Base-by-base conservation (phyloP, 2,329 filamentous ascomycete species). In the Trichoderma sp. region DNA sequence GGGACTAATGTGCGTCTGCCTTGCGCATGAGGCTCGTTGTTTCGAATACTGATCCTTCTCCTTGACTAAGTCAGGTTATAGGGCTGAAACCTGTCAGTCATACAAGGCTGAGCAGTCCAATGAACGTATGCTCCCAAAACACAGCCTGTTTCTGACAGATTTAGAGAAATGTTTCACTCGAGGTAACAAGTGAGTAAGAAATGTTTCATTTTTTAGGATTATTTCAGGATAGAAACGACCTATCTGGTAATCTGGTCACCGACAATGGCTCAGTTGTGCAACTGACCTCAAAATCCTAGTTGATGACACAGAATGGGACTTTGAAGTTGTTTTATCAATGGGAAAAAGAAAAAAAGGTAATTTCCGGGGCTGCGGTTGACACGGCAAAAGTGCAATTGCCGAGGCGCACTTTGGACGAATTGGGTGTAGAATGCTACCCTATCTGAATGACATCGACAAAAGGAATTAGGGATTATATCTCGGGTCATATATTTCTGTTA, bases 81-180 rank as follows among this genome's bases (percentile, higher is more conserved):
- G 68, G 68, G 68, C 68, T 71, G 59, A 71, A 71, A 71, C 68
- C 21, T 16, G 59, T n/a, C 38, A n/a, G 59, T 35, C 27, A 63
- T 27, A 63, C 68, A 35, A 71, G 68, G 68, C 68, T 71, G 59
- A 31, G 68, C 59, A 50, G 7, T 18, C 27, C 7, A 33, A 7
- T 35, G 14, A 38, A 6, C 11, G 33, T 5, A 7, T 29, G 8
- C 38, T 63, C 56, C 56, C 24, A 9, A 11, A 9, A n/a, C 38
- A 41, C 27, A 71, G 59, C 68, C 68, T 71, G 27, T 27, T 27
- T 27, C 9, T 14, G 27, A 24, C 5, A 24, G 6, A 33, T n/a
- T 63, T 63, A 29, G 4, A n/a, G 14, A 27, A 56, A 59, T 33
- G 21, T 16, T 69, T 59, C 16, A 59, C 33, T 31, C 21, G 9